Evolutionary conservation across 139 green algal species (phyloP).

Genomic region (Chlorella sp.): DNA sequence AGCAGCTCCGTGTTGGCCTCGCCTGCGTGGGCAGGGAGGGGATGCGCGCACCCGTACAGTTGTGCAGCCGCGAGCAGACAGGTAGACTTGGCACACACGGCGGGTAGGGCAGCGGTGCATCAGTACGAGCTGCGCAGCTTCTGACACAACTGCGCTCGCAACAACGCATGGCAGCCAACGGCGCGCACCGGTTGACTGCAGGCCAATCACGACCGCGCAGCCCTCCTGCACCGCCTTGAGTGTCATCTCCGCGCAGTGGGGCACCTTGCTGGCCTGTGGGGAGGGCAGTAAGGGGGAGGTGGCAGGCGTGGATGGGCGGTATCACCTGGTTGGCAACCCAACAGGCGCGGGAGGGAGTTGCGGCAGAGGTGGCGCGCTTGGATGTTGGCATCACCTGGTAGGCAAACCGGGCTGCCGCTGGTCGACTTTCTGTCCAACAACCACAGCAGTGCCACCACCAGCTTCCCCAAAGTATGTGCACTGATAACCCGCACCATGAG

Average conservation of each 20-base stretch:
- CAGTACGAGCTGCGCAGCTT: no score
- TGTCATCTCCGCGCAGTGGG: conserved; percentile 63
- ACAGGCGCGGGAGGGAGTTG: neutral
- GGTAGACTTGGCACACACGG: no score
- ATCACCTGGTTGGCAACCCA: neutral
- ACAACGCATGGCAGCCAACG: no score
- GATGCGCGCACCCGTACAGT: neutral
- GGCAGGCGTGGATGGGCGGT: neutral
- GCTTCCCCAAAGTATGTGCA: no score
- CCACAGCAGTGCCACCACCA: no score
- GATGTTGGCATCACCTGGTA: no score
- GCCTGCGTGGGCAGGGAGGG: conserved; percentile 59
- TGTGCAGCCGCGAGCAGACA: no score
- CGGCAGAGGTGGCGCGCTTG: no score
- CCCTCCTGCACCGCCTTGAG: conserved; percentile 63
- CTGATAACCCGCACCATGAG: conserved; percentile 4
- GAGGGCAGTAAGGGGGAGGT: neutral
- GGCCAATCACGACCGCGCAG: conserved; percentile 74
- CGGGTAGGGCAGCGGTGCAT: no score
- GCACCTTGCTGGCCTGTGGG: conserved; percentile 72
- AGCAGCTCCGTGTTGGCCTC: conserved; percentile 73
- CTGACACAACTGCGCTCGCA: neutral
- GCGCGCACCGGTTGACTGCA: conserved; percentile 45
- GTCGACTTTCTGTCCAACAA: no score
- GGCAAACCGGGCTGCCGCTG: no score